phyloP scores from a whole-genome alignment of 2,329 filamentous ascomycete genomes.

The Penicillium rolfsii region DNA sequence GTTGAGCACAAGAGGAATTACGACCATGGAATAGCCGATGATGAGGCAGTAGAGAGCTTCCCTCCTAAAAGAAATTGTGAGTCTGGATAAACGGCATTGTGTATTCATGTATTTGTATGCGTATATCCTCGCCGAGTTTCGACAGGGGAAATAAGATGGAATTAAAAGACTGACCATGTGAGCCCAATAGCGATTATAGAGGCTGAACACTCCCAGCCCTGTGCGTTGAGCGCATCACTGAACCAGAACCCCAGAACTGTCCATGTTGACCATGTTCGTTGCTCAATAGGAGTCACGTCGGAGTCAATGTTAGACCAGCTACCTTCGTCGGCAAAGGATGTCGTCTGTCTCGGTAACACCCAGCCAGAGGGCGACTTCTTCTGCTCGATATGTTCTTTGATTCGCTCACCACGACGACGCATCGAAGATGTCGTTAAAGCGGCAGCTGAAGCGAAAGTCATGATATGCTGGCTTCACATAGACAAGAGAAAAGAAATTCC shows the following conservation, averaged over 20 bases:
- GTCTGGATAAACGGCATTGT: neutral
- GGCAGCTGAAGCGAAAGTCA: neutral
- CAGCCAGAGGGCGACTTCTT: constrained; percentile 38
- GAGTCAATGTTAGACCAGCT: constrained; percentile 50
- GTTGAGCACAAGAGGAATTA: constrained; percentile 18
- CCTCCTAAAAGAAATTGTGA: neutral
- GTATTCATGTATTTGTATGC: no score
- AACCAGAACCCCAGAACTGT: constrained; percentile 53
- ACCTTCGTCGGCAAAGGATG: constrained; percentile 35
- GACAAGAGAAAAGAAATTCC: no score
- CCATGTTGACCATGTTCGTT: constrained; percentile 50
- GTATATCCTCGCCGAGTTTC: no score
- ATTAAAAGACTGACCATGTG: constrained; percentile 42
- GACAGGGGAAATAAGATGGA: neutral
- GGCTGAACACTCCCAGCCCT: constrained; percentile 51
- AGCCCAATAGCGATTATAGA: constrained; percentile 53
- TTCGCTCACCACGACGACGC: neutral
- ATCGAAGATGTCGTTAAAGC: neutral
- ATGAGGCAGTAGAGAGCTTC: constrained; percentile 1
- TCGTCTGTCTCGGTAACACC: constrained; percentile 45
- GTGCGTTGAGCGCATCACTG: constrained; percentile 50
- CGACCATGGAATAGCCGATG: constrained; percentile 2
- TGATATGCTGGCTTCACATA: neutral
- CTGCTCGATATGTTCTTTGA: neutral
- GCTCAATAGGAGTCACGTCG: constrained; percentile 51